These are phyloP conservation scores for Aspergillus saccharolyticus DNA, from an alignment of 495 filamentous ascomycete genomes.

Conservation along the genomic window DNA sequence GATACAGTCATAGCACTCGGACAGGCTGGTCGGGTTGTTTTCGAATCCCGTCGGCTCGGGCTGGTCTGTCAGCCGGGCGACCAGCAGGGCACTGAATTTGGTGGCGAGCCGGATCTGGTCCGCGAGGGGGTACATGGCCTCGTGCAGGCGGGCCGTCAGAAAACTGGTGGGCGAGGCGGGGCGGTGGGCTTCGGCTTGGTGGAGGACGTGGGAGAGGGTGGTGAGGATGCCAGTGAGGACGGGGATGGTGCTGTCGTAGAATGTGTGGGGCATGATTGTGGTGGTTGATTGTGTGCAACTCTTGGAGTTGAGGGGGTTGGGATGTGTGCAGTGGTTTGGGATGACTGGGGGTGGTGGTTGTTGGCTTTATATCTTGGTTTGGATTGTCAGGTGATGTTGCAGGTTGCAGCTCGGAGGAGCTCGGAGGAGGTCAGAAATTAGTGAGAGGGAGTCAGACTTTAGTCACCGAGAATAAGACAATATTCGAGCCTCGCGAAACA, in stretches of 20 bases:
- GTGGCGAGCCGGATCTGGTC: constrained; percentile 42
- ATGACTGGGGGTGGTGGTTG: too few relatives aligned
- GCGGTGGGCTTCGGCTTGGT: constrained; percentile 19
- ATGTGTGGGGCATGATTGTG: background rate
- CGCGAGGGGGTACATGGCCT: constrained; percentile 46
- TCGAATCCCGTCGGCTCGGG: constrained; percentile 25
- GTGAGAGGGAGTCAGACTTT: too few relatives aligned
- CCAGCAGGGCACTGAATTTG: constrained; percentile 28
- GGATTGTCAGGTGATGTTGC: too few relatives aligned
- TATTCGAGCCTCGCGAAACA: too few relatives aligned
- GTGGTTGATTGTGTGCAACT: too few relatives aligned
- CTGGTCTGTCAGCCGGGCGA: constrained; percentile 29
- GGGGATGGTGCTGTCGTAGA: constrained; percentile 32
- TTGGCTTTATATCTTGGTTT: too few relatives aligned
- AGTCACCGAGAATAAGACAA: too few relatives aligned
- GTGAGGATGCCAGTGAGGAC: constrained; percentile 23
- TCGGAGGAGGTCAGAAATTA: too few relatives aligned
- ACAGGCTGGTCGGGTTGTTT: constrained; percentile 34
- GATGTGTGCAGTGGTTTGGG: too few relatives aligned
- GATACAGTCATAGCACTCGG: constrained; percentile 37
- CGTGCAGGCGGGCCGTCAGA: constrained; percentile 23
- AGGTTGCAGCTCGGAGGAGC: too few relatives aligned
- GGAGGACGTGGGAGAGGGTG: constrained; percentile 28
- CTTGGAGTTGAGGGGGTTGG: too few relatives aligned
- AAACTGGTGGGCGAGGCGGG: constrained; percentile 19